Percentiles rank a stretch among this genome's conserved stretches.
phyloP scores from a whole-genome alignment of 2,329 filamentous ascomycete genomes.

The Chalaropsis thielavioides region DNA sequence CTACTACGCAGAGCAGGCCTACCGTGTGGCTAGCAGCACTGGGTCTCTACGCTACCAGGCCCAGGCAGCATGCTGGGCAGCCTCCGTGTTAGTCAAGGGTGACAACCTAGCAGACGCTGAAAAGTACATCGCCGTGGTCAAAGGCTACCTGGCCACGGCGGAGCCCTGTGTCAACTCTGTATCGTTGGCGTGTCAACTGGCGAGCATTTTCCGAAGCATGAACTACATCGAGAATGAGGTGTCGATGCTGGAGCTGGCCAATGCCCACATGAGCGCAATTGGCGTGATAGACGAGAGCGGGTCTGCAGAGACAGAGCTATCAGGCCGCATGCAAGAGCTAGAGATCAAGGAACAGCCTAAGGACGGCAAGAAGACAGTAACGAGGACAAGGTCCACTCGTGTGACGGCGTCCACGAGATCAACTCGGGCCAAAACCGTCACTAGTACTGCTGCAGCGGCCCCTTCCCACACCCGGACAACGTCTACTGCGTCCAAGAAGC shows the following conservation, averaged over 20 bases:
- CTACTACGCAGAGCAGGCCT: slow-evolving; percentile 74
- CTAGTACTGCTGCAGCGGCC: not conserved
- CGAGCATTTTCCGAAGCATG: slow-evolving; percentile 39
- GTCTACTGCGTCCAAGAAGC: not conserved
- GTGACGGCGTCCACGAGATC: slow-evolving; percentile 20
- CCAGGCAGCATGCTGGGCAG: slow-evolving; percentile 40
- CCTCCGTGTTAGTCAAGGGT: slow-evolving; percentile 41
- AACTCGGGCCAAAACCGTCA: slow-evolving; percentile 18
- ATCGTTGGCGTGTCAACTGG: slow-evolving; percentile 38
- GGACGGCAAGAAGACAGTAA: not conserved
- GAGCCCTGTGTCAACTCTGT: slow-evolving; percentile 17
- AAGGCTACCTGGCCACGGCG: slow-evolving; percentile 3
- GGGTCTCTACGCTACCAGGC: slow-evolving; percentile 44
- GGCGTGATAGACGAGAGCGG: not conserved
- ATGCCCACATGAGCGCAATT: slow-evolving; percentile 29
- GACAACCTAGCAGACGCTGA: slow-evolving; percentile 24
- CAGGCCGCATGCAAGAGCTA: slow-evolving; percentile 26
- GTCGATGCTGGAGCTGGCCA: slow-evolving; percentile 35
- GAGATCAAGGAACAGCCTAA: slow-evolving; percentile 22
- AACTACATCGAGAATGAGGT: slow-evolving; percentile 32
- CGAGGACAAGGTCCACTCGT: slow-evolving; percentile 17
- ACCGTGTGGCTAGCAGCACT: slow-evolving; percentile 58
- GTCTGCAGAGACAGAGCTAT: slow-evolving; percentile 11
- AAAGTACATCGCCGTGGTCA: slow-evolving; percentile 13
- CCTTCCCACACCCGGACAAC: not conserved